Percentiles rank a stretch among this genome's conserved stretches.
Conservation (phyloP, 139 green algal species). For the Chlamydomonas sp. region DNA sequence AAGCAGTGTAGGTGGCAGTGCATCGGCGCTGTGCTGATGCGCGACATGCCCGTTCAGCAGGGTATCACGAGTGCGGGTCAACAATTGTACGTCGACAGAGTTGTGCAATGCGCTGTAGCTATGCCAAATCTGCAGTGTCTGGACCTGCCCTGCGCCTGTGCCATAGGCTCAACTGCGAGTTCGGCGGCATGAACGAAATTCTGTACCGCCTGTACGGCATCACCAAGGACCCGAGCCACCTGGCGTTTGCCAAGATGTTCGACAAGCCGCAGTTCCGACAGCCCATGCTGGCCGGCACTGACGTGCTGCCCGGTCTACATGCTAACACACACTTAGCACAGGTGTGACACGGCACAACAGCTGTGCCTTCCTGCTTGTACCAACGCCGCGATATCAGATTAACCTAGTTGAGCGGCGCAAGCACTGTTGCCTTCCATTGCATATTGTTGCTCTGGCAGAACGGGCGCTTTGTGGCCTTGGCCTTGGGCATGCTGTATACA, state of each 20-base stretch:
- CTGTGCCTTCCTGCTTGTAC: no score
- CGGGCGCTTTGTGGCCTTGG: background rate
- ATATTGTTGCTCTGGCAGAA: no score
- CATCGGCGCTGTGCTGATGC: no score
- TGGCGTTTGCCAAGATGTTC: slow-evolving; percentile 61
- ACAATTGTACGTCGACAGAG: no score
- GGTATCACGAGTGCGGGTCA: no score
- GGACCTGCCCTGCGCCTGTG: no score
- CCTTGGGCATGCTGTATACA: slow-evolving; percentile 7
- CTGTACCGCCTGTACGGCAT: slow-evolving; percentile 66
- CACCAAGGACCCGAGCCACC: slow-evolving; percentile 44
- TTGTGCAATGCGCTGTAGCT: no score
- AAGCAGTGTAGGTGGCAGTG: background rate
- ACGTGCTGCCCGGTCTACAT: slow-evolving; percentile 65
- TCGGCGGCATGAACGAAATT: slow-evolving; percentile 47
- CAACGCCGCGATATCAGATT: no score
- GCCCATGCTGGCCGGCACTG: slow-evolving; percentile 45
- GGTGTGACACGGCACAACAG: slow-evolving; percentile 23
- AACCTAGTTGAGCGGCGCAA: no score
- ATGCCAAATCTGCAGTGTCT: no score
- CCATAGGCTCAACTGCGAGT: slow-evolving; percentile 19
- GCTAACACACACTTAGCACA: slow-evolving; percentile 83
- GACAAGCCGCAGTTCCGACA: slow-evolving; percentile 66
- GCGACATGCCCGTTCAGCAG: no score
- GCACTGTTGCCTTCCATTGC: no score